phyloP scores from a whole-genome alignment of 768 basidiomycete species.

The Lyophyllum semitale region DNA sequence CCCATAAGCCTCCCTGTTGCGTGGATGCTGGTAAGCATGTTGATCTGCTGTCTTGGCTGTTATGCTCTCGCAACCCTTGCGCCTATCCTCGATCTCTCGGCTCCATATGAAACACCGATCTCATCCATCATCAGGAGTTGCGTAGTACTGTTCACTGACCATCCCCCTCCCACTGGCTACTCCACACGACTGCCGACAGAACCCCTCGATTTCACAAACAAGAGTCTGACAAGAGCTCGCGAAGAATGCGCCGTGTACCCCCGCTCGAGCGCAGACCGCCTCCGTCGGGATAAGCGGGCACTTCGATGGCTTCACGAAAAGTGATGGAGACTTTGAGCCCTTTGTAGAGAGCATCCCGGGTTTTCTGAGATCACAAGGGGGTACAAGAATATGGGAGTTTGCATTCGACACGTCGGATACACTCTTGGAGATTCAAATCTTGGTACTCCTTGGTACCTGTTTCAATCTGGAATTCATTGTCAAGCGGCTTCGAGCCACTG shows the following conservation, averaged over 20 bases:
- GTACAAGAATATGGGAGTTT: background rate
- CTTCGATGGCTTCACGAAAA: slow-evolving; percentile 6
- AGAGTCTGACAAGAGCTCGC: background rate
- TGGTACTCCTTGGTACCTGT: too few species aligned
- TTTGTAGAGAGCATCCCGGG: slow-evolving; percentile 11
- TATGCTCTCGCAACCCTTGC: background rate
- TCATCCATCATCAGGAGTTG: too few species aligned
- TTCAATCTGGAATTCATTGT: too few species aligned
- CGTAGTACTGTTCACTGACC: too few species aligned
- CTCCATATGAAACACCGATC: slow-evolving; percentile 9
- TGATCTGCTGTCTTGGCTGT: background rate
- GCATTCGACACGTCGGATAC: background rate
- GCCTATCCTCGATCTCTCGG: background rate
- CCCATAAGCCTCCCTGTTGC: background rate
- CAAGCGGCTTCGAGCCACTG: too few species aligned
- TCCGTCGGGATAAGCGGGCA: background rate
- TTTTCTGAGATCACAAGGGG: background rate
- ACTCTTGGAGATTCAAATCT: too few species aligned
- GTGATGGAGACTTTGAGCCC: background rate
- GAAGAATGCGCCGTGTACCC: background rate
- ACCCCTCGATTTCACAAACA: too few species aligned
- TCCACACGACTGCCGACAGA: too few species aligned
- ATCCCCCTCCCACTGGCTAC: too few species aligned
- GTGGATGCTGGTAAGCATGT: background rate
- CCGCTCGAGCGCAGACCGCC: background rate